Percentiles rank a stretch among this genome's conserved stretches.
Evolutionary conservation across 208 protist species (phyloP).

Genomic region (Acanthamoeba divionensis): DNA sequence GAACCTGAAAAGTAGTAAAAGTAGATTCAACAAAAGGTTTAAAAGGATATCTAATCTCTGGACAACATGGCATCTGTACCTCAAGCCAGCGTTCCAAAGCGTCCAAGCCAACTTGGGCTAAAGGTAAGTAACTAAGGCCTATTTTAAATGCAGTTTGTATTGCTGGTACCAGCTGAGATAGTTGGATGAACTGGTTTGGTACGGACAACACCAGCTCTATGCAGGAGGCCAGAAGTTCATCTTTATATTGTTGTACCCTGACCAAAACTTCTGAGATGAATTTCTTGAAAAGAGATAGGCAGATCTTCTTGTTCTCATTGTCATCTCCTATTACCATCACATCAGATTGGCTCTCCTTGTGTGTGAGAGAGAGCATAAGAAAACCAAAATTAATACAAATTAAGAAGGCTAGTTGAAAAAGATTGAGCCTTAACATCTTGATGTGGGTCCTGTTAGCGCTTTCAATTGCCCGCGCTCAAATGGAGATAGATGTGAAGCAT

Average conservation of each 20-base stretch:
- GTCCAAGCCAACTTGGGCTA: conserved; percentile 69
- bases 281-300: conserved; percentile 43
- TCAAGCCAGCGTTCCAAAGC: conserved; percentile 69
- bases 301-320: conserved; percentile 38
- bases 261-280: conserved; percentile 45
- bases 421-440: no score
- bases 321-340: conserved; percentile 21
- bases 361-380: neutral
- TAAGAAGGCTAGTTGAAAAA: neutral
- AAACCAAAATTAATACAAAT: neutral
- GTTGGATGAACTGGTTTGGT: conserved; percentile 41
- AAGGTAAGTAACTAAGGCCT: conserved; percentile 69
- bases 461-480: no score
- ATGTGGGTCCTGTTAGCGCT: no score
- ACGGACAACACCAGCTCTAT: conserved; percentile 49
- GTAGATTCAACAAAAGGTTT: neutral
- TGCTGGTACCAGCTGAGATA: conserved; percentile 53
- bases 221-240: conserved; percentile 36
- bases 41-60: neutral
- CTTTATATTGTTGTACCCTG: conserved; percentile 50
- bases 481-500: neutral
- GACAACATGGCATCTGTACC: neutral
- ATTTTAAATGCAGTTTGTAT: conserved; percentile 64
- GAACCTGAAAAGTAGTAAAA: neutral
- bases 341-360: neutral